Percentiles rank a stretch among this genome's conserved stretches.
These are phyloP conservation scores for Platanthera guangdongensis DNA, from an alignment of 106 monocot species.

Conservation along the genomic window DNA sequence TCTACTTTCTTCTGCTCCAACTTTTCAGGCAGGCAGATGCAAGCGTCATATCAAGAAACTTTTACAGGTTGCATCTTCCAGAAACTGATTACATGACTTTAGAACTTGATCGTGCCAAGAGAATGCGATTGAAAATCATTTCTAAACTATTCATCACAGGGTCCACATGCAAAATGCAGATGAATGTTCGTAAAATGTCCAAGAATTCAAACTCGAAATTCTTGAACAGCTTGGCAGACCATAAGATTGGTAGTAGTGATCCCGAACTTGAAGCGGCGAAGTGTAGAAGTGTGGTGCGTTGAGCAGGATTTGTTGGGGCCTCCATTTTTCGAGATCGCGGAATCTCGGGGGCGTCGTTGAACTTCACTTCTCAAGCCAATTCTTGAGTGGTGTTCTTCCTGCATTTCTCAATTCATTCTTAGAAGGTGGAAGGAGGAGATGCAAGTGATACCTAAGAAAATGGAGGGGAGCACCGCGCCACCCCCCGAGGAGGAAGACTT, in stretches of 20 bases:
- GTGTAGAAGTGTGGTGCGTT: constrained; percentile 5
- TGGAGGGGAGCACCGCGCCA: no score
- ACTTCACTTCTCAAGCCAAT: constrained; percentile 32
- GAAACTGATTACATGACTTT: constrained; percentile 69
- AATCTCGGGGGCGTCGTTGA: constrained; percentile 13
- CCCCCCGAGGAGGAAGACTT: no score
- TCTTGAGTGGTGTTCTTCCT: constrained; percentile 88
- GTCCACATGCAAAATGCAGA: no score
- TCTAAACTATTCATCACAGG: constrained; percentile 53
- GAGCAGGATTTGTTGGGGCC: constrained; percentile 27
- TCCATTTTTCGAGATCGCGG: constrained; percentile 2
- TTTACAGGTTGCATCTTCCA: constrained; percentile 82
- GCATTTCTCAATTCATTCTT: constrained; percentile 72
- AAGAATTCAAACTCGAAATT: no score
- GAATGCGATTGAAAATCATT: constrained; percentile 65
- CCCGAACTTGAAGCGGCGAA: background rate
- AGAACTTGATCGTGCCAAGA: constrained; percentile 55
- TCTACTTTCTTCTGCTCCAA: constrained; percentile 92
- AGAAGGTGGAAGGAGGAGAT: constrained; percentile 15
- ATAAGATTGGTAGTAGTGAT: background rate
- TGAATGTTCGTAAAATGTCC: no score
- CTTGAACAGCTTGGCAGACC: no score
- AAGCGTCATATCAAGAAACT: constrained; percentile 73
- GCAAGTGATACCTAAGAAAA: constrained; percentile 32
- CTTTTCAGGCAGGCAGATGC: constrained; percentile 59